Evolutionary conservation across 352 stramenopile species (phyloP).

Genomic region (Pythium biforme): DNA sequence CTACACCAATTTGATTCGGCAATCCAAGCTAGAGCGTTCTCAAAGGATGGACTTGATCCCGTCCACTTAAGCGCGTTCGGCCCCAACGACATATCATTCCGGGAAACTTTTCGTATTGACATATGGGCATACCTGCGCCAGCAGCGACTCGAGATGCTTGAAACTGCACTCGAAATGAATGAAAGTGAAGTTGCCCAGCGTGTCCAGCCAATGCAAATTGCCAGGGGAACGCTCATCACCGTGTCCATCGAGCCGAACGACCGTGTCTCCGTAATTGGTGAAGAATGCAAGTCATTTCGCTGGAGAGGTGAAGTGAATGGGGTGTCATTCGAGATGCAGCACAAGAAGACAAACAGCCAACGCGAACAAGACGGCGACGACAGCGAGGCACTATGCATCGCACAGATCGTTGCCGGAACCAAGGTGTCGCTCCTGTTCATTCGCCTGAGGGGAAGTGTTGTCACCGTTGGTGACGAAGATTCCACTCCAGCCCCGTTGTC

Average conservation of each 20-base stretch:
- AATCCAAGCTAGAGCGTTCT: slow-evolving; percentile 13
- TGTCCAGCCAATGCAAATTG: slow-evolving; percentile 51
- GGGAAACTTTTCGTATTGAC: slow-evolving; percentile 58
- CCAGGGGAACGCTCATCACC: slow-evolving; percentile 60
- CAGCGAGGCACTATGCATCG: slow-evolving; percentile 44
- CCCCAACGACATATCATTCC: slow-evolving; percentile 35
- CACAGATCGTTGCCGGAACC: slow-evolving; percentile 50
- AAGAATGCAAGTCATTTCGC: slow-evolving; percentile 62
- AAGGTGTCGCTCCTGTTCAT: slow-evolving; percentile 70
- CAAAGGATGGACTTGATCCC: slow-evolving; percentile 30
- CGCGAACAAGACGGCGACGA: slow-evolving; percentile 24
- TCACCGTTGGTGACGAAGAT: neutral
- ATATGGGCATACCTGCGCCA: slow-evolving; percentile 71
- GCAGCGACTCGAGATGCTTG: slow-evolving; percentile 62
- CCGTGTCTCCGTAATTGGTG: slow-evolving; percentile 38
- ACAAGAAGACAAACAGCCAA: slow-evolving; percentile 23
- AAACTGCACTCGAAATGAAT: slow-evolving; percentile 50
- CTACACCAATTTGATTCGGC: slow-evolving; percentile 10
- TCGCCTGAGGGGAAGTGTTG: slow-evolving; percentile 27
- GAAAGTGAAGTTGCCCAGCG: slow-evolving; percentile 46
- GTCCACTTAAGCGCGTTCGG: slow-evolving; percentile 66
- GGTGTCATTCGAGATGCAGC: slow-evolving; percentile 60
- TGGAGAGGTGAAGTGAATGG: slow-evolving; percentile 58
- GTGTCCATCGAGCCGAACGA: slow-evolving; percentile 49
- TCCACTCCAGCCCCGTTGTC: slow-evolving; percentile 8